Evolutionary conservation across 768 basidiomycete genomes (phyloP).

Genomic region (Lactarius pseudohatsudake): DNA sequence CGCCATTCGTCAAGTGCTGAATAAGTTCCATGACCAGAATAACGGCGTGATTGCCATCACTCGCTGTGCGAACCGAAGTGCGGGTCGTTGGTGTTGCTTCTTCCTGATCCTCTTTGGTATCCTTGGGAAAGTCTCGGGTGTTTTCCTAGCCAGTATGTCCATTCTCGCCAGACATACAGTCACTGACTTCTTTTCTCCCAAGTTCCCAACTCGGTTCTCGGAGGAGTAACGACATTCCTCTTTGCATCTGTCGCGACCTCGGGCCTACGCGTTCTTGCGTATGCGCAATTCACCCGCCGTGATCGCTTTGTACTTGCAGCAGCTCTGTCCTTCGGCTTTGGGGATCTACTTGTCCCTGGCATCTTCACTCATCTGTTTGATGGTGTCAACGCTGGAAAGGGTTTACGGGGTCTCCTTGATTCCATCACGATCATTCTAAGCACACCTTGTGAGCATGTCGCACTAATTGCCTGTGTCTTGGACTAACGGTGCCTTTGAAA

Average conservation of each 20-base stretch:
- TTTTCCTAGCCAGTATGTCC: conserved; percentile 69
- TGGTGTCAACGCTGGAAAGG: conserved; percentile 53
- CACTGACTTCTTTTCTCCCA: conserved; percentile 6
- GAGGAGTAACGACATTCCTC: conserved; percentile 85
- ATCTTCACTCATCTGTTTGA: conserved; percentile 74
- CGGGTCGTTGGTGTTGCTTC: conserved; percentile 75
- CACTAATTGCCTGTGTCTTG: conserved; percentile 2
- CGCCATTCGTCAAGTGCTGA: not conserved
- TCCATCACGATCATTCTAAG: conserved; percentile 79
- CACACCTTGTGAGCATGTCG: conserved; percentile 66
- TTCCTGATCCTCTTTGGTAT: conserved; percentile 82
- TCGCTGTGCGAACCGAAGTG: conserved; percentile 76
- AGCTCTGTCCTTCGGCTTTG: conserved; percentile 67
- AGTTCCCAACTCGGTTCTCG: conserved; percentile 79
- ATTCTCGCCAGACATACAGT: not conserved
- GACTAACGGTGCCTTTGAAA: conserved; percentile 24
- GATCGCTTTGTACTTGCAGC: conserved; percentile 72
- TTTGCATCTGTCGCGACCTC: conserved; percentile 74
- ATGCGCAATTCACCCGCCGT: conserved; percentile 56
- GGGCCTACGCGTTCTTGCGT: conserved; percentile 67
- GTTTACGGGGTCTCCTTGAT: conserved; percentile 66
- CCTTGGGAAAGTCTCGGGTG: conserved; percentile 78
- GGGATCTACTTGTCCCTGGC: conserved; percentile 62
- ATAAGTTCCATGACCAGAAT: conserved; percentile 44
- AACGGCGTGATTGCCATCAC: conserved; percentile 84